Evolutionary conservation across 1,284 basidiomycete genomes (phyloP).

Genomic region (Heterobasidion irregulare): DNA sequence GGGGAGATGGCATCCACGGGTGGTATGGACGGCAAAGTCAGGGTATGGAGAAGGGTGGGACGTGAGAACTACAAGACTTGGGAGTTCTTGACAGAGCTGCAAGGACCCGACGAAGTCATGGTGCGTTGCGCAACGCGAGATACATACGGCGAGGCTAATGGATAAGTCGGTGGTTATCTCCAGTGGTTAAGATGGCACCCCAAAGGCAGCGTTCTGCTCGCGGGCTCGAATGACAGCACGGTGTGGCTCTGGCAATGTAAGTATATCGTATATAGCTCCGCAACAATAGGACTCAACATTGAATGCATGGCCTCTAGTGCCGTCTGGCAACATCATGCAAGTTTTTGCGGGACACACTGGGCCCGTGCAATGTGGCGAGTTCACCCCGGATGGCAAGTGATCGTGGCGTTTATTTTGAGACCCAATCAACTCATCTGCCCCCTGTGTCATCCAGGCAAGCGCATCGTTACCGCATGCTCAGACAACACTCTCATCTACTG

Average conservation of each 20-base stretch:
- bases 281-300: background rate
- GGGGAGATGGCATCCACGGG: conserved; percentile 92
- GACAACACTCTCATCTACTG: conserved; percentile 85
- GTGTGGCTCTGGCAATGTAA: conserved; percentile 98
- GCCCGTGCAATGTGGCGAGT: conserved; percentile 82
- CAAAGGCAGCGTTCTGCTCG: conserved; percentile 82
- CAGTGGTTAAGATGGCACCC: conserved; percentile 98
- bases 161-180: conserved; percentile 4
- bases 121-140: conserved; percentile 36
- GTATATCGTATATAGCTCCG: conserved; percentile 14
- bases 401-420: background rate
- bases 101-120: conserved; percentile 93
- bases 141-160: background rate
- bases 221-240: conserved; percentile 89
- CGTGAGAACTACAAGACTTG: conserved; percentile 70
- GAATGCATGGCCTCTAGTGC: conserved; percentile 46
- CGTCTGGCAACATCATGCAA: conserved; percentile 90
- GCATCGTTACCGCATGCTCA: conserved; percentile 81
- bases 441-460: conserved; percentile 51
- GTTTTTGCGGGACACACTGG: conserved; percentile 90
- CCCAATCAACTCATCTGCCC: conserved; percentile 3
- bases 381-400: conserved; percentile 77
- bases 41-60: conserved; percentile 83
- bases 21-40: conserved; percentile 94
- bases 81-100: conserved; percentile 89